Evolutionary conservation across 2,329 filamentous ascomycete species (phyloP).

Genomic region (Epichloe uncinata): DNA sequence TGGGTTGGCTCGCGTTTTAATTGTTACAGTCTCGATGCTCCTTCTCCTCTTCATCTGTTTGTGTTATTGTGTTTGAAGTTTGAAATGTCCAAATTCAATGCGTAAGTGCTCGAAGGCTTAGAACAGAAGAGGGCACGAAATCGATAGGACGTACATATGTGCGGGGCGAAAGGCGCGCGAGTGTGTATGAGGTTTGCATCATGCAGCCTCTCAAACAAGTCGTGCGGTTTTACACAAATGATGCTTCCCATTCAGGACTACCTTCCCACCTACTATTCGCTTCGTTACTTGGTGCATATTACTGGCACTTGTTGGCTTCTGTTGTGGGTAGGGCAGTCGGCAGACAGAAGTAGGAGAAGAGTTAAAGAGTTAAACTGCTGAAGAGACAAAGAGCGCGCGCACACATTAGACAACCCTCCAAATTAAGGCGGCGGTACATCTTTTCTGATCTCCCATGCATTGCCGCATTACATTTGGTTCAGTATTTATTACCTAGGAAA

Average conservation of each 20-base stretch:
- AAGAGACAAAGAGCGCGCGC: too few relatives aligned
- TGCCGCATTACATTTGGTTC: too few relatives aligned
- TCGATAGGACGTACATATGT: neutral
- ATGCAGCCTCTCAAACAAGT: neutral
- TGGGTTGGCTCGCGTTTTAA: slow-evolving; percentile 4
- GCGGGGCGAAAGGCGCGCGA: slow-evolving; percentile 1
- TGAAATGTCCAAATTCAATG: neutral
- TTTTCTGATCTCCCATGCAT: too few relatives aligned
- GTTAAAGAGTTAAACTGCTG: too few relatives aligned
- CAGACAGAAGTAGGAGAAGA: too few relatives aligned
- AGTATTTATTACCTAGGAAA: too few relatives aligned
- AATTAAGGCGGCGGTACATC: too few relatives aligned
- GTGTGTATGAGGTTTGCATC: slow-evolving; percentile 2
- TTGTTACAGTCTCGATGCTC: slow-evolving; percentile 1
- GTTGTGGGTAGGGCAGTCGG: neutral
- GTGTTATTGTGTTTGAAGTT: neutral
- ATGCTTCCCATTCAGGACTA: neutral
- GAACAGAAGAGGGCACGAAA: neutral
- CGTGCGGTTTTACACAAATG: slow-evolving; percentile 2
- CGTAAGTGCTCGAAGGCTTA: neutral
- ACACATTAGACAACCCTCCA: too few relatives aligned
- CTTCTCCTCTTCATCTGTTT: neutral
- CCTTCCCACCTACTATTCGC: neutral
- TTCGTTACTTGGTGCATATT: neutral
- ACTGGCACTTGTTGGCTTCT: neutral